Base-by-base conservation (phyloP, 2,329 filamentous ascomycete species). In the Beauveria australis region DNA sequence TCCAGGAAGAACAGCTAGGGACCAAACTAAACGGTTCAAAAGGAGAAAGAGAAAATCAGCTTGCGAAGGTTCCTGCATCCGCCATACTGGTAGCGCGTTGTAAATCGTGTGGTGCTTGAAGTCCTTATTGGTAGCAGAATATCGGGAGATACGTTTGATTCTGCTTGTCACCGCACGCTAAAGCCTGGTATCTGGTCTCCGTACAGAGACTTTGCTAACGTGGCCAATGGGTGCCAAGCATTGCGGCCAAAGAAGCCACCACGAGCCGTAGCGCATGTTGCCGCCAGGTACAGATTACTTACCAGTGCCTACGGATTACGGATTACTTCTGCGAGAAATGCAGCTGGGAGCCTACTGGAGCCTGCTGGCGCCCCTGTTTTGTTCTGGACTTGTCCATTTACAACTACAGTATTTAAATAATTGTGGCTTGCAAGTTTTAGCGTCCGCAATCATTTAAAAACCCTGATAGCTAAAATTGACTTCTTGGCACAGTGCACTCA, bases 161-260 rank as follows among this genome's bases (percentile, higher is more conserved):
- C 2, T 18, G 33, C 48, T 24, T 41, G 22, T n/a, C 9, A 28
- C 12, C 12, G n/a, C 53, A 43, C 24, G 22, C 37, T 44, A 44
- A 28, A 26, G 8, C 12, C 19, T 14, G 24, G 51, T 53, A 41
- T 22, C 7, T 14, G 49, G 9, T 24, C 33, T 10, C n/a, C 24
- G 24, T 24, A 24, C 22, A n/a, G n/a, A n/a, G 54, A 48, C 53
- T 44, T 47, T 28, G n/a, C 24, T 24, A 16, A 30, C 5, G 14
- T 18, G 61, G 48, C 67, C 66, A 70, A 69, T 67, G 46, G 62
- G 56, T 59, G 61, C 62, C 64, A 53, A 53, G 56, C 66, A 71
- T 71, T 71, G 68, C 69, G 64, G 63, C 71, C 16, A 28, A 14
- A 14, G 46, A 24, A 22, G 43, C 43, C 43, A 46, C 43, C 19